Evolutionary conservation across 2,329 filamentous ascomycete genomes (phyloP), one percentile per base, ranked within the genome.

Genomic region (Penicillium rolfsii): DNA sequence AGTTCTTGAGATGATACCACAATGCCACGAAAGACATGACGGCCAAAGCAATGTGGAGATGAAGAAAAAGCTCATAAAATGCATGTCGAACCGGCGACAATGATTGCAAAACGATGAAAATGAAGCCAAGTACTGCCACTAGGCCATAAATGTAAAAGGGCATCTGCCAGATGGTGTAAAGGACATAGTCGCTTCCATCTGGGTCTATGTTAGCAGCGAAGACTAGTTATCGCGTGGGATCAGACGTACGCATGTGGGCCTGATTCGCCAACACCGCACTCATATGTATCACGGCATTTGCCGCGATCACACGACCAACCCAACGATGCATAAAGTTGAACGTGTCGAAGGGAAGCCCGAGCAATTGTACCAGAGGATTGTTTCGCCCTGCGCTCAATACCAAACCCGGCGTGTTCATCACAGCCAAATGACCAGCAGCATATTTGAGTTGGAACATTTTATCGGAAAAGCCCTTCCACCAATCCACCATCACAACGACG

Each of bases 301-400:
- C 59, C 12, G 90, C 84, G 33, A 90, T 85, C 41, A 92, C 84
- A 28, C 91, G 85, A 24, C 90, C 91, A 63, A 91, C 85, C 90
- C 91, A 95, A 63, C 91, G 87, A 76, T 95, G 91, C 60, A 93
- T 81, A 11, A 94, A 86, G 75, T 97, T 97, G 83, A 96, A 97
- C 0, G 92, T 93, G 76, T 98, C 94, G 77, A 97, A 98, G 71
- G 90, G 91, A 71, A 97, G 88, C 65, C 89, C 86, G 58, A 97
- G 83, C 33, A 95, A 74, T 5, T 81, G 76, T 71, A 97, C 96
- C 56, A 97, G 82, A 2, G 91, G 91, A 77, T 97, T 98, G 81
- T 97, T 97, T 70, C 94, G 89, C 36, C 91, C 88, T 19, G 92
- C 93, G 61, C 97, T 86, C 65, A 97, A 85, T 68, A 97, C 84